Conservation (phyloP, 2,329 filamentous ascomycete species). For the Trichoderma atrobrunneum region DNA sequence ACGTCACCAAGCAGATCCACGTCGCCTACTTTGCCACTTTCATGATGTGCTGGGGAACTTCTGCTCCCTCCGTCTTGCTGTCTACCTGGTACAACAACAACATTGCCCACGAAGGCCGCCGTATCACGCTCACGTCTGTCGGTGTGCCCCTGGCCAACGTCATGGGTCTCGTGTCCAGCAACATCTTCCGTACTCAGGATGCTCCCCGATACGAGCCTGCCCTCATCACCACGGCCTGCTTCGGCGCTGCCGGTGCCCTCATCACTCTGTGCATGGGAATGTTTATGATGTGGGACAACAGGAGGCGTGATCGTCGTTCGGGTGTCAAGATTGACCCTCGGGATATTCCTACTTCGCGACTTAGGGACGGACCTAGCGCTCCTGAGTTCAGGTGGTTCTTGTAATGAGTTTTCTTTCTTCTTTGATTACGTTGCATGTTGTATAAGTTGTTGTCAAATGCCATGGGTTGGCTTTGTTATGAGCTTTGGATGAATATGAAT, state of each 20-base stretch:
- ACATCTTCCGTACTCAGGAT: constrained; percentile 65
- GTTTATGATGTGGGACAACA: constrained; percentile 59
- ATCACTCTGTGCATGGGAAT: constrained; percentile 53
- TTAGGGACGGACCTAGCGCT: constrained; percentile 47
- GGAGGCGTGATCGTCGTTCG: constrained; percentile 49
- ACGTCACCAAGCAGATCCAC: constrained; percentile 57
- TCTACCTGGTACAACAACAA: constrained; percentile 76
- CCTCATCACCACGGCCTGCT: constrained; percentile 61
- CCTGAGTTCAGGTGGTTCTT: constrained; percentile 53
- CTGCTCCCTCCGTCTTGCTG: constrained; percentile 68
- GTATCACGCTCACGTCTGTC: constrained; percentile 67
- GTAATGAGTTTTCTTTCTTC: constrained; percentile 23
- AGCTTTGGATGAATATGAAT: background rate
- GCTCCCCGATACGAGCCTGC: constrained; percentile 66
- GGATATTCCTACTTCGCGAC: constrained; percentile 49
- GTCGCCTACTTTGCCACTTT: constrained; percentile 75
- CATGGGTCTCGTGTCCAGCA: constrained; percentile 68
- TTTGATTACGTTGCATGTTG: background rate
- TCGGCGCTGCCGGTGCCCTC: constrained; percentile 59
- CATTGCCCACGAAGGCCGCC: constrained; percentile 70
- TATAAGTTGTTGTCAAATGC: background rate
- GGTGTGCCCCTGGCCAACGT: constrained; percentile 73
- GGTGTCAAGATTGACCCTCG: constrained; percentile 46
- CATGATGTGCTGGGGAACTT: constrained; percentile 81
- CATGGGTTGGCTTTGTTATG: background rate